phyloP scores from a whole-genome alignment of 257 asterid species.

The Sherardia arvensis region DNA sequence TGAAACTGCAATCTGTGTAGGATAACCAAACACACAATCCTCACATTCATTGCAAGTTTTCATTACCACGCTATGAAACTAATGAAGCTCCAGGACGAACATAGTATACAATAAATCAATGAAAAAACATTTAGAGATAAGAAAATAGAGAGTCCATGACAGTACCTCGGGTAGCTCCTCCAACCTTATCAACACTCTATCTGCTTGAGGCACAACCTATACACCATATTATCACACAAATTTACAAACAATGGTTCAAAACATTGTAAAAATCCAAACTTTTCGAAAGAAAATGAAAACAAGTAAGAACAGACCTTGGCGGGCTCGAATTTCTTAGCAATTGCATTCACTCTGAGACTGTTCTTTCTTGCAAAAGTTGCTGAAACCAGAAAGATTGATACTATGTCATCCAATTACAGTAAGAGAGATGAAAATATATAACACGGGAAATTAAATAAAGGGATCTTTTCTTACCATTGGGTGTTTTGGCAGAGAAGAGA shows the following conservation, averaged over 20 bases:
- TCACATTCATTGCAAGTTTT: neutral
- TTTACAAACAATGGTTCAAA: neutral
- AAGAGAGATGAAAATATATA: neutral
- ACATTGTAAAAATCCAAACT: neutral
- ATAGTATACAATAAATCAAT: neutral
- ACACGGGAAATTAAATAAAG: neutral
- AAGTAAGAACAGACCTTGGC: constrained; percentile 43
- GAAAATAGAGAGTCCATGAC: neutral
- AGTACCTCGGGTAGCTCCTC: constrained; percentile 68
- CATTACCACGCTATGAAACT: too few relatives aligned
- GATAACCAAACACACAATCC: neutral
- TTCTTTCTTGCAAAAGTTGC: constrained; percentile 31
- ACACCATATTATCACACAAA: neutral
- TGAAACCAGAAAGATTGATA: constrained; percentile 4
- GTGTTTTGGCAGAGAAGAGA: constrained; percentile 20
- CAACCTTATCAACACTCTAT: constrained; percentile 74
- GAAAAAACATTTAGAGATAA: neutral
- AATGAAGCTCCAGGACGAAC: neutral
- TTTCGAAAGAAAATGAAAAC: neutral
- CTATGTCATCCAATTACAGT: neutral
- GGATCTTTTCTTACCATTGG: constrained; percentile 22
- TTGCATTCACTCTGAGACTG: constrained; percentile 50
- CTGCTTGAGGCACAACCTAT: constrained; percentile 90
- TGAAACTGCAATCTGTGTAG: neutral
- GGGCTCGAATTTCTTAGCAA: constrained; percentile 62